Base-by-base conservation (phyloP, 805 yeast species). In the Candida tibetensis region DNA sequence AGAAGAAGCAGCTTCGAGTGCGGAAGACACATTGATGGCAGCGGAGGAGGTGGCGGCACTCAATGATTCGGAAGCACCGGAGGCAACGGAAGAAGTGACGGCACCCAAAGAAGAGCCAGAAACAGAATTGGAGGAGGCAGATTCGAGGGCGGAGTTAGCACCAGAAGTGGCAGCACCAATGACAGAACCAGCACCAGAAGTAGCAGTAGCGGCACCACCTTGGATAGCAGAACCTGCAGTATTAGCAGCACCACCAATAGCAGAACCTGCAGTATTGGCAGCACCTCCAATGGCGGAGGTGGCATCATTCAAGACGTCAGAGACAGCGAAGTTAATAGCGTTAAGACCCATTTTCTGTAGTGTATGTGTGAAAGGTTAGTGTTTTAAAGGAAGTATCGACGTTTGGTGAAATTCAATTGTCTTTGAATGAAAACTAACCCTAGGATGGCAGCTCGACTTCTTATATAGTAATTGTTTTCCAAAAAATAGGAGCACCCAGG, bases 241-340 rank as follows among this genome's bases (percentile, higher is more conserved):
- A 21, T 19, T 9, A 32, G 27, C 26, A 17, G 39, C 45, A 28
- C 45, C 36, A n/a, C 22, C 38, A 7, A 39, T 52, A 28, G 41
- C 46, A 13, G 45, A 36, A 23, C 41, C 42, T 22, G 41, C 37
- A 25, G 39, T 45, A 30, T 38, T 43, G 30, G 35, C 49, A 37
- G 51, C 47, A 34, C 39, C 50, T 17, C 32, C 42, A 26, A 37
- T 46, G 25, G 39, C 47, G 26, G 46, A 37, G 21, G 49, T 44
- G 27, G 46, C 41, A 16, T 47, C 32, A 21, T 17, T 15, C 10
- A 28, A 37, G 21, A 33, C 17, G 29, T 38, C 41, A 9, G 43
- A 28, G 31, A 57, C 59, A 32, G 61, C 64, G 51, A 40, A 58
- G 26, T 61, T 45, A 37, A 57, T 54, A 35, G 66, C 66, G 62